Conservation (phyloP, 306 rosid species). For the Comarum palustre region DNA sequence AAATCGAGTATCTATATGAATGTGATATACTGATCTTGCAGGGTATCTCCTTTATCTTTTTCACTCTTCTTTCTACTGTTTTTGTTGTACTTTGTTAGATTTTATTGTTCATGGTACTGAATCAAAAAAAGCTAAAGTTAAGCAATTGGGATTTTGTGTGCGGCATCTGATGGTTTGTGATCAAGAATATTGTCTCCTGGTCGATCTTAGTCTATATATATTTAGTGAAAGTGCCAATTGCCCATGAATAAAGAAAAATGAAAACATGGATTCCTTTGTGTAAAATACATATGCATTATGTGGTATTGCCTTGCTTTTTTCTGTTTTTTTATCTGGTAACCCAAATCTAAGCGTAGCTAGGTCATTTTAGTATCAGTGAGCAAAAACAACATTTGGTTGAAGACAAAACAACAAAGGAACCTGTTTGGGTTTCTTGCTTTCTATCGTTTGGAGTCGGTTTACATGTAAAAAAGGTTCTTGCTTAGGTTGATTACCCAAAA, state of each 20-base stretch:
- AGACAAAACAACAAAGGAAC: background rate
- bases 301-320: background rate
- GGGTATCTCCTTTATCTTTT: constrained; percentile 31
- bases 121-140: constrained; percentile 53
- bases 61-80: constrained; percentile 49
- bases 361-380: background rate
- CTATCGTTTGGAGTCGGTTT: background rate
- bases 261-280: background rate
- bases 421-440: constrained; percentile 7
- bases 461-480: constrained; percentile 2
- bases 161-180: constrained; percentile 45
- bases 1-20: background rate
- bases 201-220: background rate
- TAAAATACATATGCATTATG: background rate
- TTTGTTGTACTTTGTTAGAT: constrained; percentile 13
- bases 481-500: background rate
- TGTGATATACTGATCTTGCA: constrained; percentile 7
- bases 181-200: constrained; percentile 53
- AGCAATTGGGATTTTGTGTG: constrained; percentile 5
- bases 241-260: background rate
- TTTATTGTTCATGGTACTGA: constrained; percentile 46
- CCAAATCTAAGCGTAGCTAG: background rate
- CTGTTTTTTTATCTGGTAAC: background rate
- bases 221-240: background rate
- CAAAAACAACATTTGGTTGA: background rate